Evolutionary conservation across 2,329 filamentous ascomycete species (phyloP), one percentile per base, ranked within the genome.

Genomic region (Apiospora malaysiana): DNA sequence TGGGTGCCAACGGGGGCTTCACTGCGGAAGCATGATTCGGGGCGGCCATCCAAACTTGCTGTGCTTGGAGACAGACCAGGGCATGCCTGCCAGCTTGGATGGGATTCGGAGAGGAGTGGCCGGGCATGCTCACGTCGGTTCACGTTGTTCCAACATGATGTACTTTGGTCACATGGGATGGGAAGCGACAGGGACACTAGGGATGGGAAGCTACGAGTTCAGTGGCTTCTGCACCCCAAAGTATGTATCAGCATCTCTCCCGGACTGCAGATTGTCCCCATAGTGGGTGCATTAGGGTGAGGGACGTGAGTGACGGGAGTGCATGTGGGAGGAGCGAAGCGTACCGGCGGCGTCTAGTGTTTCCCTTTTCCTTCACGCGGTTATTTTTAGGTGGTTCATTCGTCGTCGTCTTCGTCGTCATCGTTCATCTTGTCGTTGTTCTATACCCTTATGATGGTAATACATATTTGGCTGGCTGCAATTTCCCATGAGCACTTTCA

Each of bases 401-500:
- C 21, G 56, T 32, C 32, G 25, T 3, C 51, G 51, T 32, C n/a
- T n/a, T n/a, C 56, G 27, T 59, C 27, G 27, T 63, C 56, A 59
- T 59, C 25, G 27, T 51, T 51, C 47, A 51, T 32, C 25, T 63
- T 63, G 56, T 63, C 56, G 56, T 63, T 63, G 37, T 63, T 40
- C 56, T 63, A 63, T 63, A 63, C 56, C 56, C 56, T 63, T 32
- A n/a, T 63, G 56, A 63, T n/a, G 56, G 56, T 32, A 63, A 63
- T 21, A 18, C 32, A 63, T 40, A n/a, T 37, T 37, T 63, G 56
- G 56, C 27, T 63, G 56, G 27, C 32, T 40, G 56, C 32, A 32
- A 40, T 63, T 63, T 40, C 27, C 9, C 23, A 21, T 63, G 56
- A 32, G 32, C 18, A 27, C 40, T 63, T 63, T 40, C 56, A 40